These are phyloP conservation scores for Thermomucor indicae-seudaticae DNA, from an alignment of 371 early-diverging fungal species.

Conservation along the genomic window DNA sequence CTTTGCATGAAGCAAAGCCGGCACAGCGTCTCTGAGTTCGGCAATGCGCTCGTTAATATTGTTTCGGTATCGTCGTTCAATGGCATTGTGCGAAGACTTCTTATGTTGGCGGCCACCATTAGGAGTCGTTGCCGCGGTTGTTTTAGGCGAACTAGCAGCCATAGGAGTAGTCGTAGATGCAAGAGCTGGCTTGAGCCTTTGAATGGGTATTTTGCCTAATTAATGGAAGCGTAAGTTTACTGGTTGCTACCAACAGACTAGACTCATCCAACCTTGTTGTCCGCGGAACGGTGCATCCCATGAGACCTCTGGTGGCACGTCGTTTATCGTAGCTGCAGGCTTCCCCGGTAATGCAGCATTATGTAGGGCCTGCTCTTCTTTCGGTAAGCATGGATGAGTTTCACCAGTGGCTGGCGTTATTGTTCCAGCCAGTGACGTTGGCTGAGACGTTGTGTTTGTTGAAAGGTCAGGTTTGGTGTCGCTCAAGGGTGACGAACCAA, in stretches of 20 bases:
- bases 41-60: constrained; percentile 92
- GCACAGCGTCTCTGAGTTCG: constrained; percentile 81
- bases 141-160: background rate
- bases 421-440: background rate
- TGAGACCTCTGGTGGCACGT: background rate
- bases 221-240: background rate
- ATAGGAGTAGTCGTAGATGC: constrained; percentile 12
- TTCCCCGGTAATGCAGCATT: background rate
- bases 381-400: background rate
- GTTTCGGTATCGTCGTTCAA: constrained; percentile 89
- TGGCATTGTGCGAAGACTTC: constrained; percentile 91
- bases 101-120: constrained; percentile 42
- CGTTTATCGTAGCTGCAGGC: background rate
- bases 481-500: background rate
- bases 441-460: background rate
- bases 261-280: background rate
- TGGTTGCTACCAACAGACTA: background rate
- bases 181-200: constrained; percentile 25
- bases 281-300: background rate
- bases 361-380: constrained; percentile 2
- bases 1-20: constrained; percentile 70
- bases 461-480: background rate
- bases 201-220: constrained; percentile 37
- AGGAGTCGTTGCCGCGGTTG: constrained; percentile 4
- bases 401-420: background rate